Conservation (phyloP, 2,329 filamentous ascomycete species). For the Cercospora sp. region DNA sequence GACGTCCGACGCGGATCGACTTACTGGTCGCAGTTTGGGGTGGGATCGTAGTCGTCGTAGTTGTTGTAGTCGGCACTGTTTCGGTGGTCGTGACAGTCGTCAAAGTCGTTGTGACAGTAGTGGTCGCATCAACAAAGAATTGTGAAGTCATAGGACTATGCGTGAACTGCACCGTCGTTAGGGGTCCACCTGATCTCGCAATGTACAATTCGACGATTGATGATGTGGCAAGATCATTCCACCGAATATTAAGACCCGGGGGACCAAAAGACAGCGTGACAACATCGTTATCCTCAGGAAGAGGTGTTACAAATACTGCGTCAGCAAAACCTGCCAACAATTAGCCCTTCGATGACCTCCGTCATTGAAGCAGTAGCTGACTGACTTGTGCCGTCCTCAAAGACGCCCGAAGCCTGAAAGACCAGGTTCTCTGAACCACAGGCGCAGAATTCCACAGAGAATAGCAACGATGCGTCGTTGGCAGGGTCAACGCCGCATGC, state of each 20-base stretch:
- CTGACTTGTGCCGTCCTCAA: background rate
- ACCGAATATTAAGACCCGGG: background rate
- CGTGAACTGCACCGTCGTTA: background rate
- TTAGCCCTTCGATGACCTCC: background rate
- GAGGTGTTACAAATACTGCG: no score
- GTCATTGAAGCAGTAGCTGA: background rate
- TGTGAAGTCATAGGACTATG: background rate
- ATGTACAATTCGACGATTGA: background rate
- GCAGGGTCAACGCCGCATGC: background rate
- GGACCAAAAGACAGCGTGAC: no score
- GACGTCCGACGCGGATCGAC: background rate
- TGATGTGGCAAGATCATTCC: background rate
- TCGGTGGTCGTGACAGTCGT: background rate
- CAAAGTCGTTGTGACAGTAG: background rate
- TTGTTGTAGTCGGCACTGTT: background rate
- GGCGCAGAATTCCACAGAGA: background rate
- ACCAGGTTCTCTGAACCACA: accelerated
- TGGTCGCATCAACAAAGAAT: background rate
- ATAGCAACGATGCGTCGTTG: background rate
- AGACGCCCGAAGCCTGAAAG: background rate
- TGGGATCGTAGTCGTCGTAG: background rate
- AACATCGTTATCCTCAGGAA: no score
- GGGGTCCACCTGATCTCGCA: background rate
- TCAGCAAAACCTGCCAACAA: background rate
- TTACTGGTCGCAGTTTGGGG: background rate